Percentiles rank a stretch among this genome's conserved stretches.
phyloP scores from a whole-genome alignment of 139 green algal genomes.

The Tetradesmus lagerheimii region DNA sequence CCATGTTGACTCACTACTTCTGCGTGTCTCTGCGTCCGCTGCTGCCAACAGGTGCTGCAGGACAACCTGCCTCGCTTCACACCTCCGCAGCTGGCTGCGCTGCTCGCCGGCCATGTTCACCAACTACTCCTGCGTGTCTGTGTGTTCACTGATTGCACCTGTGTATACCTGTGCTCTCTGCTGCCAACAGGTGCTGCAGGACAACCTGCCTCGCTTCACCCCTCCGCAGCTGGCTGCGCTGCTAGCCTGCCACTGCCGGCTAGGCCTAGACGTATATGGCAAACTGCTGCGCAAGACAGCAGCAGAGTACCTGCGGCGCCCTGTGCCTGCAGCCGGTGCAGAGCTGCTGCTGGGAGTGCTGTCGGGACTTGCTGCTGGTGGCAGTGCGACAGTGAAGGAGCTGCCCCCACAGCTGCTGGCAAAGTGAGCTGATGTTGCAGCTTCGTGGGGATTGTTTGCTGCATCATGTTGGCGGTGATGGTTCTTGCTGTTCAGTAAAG shows the following conservation, averaged over 20 bases:
- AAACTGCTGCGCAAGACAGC: constrained; percentile 30
- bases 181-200: constrained; percentile 9
- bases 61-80: neutral
- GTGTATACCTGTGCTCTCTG: neutral
- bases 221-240: constrained; percentile 10
- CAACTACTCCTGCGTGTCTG: too few species aligned
- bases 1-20: too few species aligned
- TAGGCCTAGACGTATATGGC: constrained; percentile 8
- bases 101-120: constrained; percentile 34
- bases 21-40: too few species aligned
- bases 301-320: constrained; percentile 30
- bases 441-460: neutral
- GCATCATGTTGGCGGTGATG: neutral
- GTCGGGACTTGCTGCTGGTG: neutral
- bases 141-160: too few species aligned
- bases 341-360: constrained; percentile 36
- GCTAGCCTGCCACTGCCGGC: constrained; percentile 17
- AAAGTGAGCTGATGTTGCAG: constrained; percentile 5
- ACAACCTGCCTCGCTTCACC: neutral
- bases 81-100: constrained; percentile 1
- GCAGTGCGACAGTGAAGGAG: neutral
- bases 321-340: neutral
- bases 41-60: neutral
- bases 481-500: neutral
- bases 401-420: constrained; percentile 32